Evolutionary conservation across 2,329 filamentous ascomycete species (phyloP).

Genomic region (Orbilia javanica): DNA sequence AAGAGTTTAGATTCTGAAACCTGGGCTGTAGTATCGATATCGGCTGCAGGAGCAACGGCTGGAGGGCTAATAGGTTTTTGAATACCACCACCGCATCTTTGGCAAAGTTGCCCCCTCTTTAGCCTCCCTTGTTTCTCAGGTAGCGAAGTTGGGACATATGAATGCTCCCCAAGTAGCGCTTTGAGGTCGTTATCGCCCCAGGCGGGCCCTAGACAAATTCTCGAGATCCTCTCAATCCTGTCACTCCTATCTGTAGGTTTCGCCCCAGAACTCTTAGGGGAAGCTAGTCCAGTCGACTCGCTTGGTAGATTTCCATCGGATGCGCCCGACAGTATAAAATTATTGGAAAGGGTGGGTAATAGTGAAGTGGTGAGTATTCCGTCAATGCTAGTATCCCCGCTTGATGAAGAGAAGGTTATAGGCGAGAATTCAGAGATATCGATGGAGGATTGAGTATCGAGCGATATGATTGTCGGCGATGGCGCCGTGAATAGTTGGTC

Average conservation of each 20-base stretch:
- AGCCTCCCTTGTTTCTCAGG: neutral
- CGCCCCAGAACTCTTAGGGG: neutral
- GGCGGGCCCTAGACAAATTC: neutral
- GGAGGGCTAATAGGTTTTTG: neutral
- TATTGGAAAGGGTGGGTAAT: slow-evolving; percentile 4
- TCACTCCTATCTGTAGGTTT: neutral
- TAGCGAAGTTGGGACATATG: neutral
- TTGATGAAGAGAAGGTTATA: neutral
- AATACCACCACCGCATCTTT: neutral
- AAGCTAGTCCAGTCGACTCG: neutral
- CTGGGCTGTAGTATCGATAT: neutral
- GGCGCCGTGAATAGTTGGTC: neutral
- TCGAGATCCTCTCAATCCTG: neutral
- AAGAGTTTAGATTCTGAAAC: neutral
- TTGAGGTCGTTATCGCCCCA: neutral
- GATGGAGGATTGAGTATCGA: slow-evolving; percentile 7
- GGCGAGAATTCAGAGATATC: slow-evolving; percentile 22
- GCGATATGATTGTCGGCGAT: neutral
- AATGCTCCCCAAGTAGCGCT: neutral
- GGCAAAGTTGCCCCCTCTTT: neutral
- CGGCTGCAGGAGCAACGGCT: neutral
- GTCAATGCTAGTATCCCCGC: neutral
- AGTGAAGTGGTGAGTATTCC: slow-evolving; percentile 10
- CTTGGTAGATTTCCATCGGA: neutral
- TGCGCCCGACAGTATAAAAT: slow-evolving; percentile 18